Evolutionary conservation across 768 basidiomycete genomes (phyloP).

Genomic region (Kwoniella newhampshirensis): DNA sequence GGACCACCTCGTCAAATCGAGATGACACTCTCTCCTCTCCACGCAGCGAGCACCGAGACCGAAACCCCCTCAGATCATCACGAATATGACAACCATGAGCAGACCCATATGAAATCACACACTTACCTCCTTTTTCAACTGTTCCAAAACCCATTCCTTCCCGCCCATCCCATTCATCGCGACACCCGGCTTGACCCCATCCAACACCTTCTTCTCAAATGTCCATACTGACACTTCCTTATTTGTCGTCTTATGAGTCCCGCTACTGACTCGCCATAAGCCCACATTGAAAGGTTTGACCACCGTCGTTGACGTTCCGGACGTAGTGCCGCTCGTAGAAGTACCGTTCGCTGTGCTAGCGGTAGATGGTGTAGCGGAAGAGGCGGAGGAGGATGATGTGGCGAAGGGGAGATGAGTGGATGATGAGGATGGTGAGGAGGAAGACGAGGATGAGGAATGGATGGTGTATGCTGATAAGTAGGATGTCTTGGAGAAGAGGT

Average conservation of each 20-base stretch:
- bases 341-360: too few species aligned
- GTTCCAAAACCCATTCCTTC: constrained; percentile 74
- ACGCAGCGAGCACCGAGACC: too few species aligned
- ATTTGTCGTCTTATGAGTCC: constrained; percentile 80
- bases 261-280: constrained; percentile 83
- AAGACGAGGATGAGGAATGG: constrained; percentile 9
- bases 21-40: too few species aligned
- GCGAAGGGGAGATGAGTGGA: constrained; percentile 19
- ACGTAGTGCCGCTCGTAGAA: too few species aligned
- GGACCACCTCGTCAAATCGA: too few species aligned
- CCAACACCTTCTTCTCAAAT: constrained; percentile 76
- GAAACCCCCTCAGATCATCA: too few species aligned
- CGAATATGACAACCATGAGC: too few species aligned
- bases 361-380: too few species aligned
- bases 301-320: too few species aligned
- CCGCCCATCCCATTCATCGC: constrained; percentile 49
- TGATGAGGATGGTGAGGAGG: constrained; percentile 28
- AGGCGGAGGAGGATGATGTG: neutral
- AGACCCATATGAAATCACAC: neutral
- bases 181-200: constrained; percentile 66
- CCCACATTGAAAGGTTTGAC: constrained; percentile 66
- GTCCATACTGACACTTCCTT: constrained; percentile 92
- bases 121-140: constrained; percentile 79
- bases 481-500: constrained; percentile 32
- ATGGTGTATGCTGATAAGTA: constrained; percentile 35